Percentiles rank a stretch among this genome's conserved stretches.
Conservation (phyloP, 345 rosid species). For the Salix exigua region DNA sequence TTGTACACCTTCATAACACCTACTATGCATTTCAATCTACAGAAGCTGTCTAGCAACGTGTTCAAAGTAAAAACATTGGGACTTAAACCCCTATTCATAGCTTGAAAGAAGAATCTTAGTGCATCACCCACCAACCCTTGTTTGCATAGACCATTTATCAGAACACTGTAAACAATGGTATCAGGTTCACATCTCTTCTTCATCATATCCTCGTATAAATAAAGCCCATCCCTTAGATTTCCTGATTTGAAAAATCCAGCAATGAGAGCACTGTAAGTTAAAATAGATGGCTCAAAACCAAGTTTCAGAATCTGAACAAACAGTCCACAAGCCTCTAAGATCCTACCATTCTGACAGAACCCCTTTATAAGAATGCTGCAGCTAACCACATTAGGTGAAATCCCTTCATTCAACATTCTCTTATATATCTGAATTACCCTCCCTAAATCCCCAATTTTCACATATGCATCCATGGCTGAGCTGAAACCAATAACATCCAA, state of each 20-base stretch:
- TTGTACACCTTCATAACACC: slow-evolving; percentile 33
- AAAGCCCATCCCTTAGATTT: slow-evolving; percentile 35
- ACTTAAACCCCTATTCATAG: slow-evolving; percentile 16
- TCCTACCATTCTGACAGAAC: slow-evolving; percentile 33
- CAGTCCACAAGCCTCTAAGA: slow-evolving; percentile 43
- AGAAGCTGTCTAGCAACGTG: slow-evolving; percentile 45
- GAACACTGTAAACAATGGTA: slow-evolving; percentile 29
- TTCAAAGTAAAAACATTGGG: slow-evolving; percentile 39
- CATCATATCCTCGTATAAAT: slow-evolving; percentile 32
- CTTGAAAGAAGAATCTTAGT: slow-evolving; percentile 36
- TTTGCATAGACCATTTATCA: slow-evolving; percentile 49
- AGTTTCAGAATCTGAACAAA: slow-evolving; percentile 40
- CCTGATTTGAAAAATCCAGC: slow-evolving; percentile 48
- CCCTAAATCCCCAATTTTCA: slow-evolving; percentile 31
- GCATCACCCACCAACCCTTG: slow-evolving; percentile 40
- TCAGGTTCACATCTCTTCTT: slow-evolving; percentile 33
- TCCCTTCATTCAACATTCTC: slow-evolving; percentile 39
- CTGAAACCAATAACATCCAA: slow-evolving; percentile 45
- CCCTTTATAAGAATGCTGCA: slow-evolving; percentile 49
- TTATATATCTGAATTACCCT: slow-evolving; percentile 28
- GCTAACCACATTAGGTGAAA: slow-evolving; percentile 41
- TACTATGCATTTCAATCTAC: slow-evolving; percentile 24
- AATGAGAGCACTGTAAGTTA: slow-evolving; percentile 45
- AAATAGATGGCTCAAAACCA: slow-evolving; percentile 39
- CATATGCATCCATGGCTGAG: slow-evolving; percentile 38